Conservation (phyloP, 345 rosid genomes). For the Carallia pectinifolia region DNA sequence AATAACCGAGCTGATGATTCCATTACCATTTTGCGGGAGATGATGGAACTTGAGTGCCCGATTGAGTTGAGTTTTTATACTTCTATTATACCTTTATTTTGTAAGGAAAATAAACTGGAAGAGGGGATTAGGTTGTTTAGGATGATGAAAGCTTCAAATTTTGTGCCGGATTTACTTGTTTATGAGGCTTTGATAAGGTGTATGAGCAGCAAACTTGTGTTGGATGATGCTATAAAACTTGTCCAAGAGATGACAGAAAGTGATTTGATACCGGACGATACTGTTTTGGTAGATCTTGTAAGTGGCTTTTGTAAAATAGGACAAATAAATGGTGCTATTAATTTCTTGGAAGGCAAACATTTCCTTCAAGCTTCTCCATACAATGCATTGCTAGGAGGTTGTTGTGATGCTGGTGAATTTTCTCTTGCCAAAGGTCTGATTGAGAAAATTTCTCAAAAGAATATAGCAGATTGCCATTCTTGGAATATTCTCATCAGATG, state of each 20-base stretch:
- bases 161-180: slow-evolving; percentile 28
- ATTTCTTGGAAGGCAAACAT: slow-evolving; percentile 42
- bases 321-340: slow-evolving; percentile 30
- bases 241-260: slow-evolving; percentile 41
- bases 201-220: slow-evolving; percentile 37
- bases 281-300: slow-evolving; percentile 38
- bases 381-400: slow-evolving; percentile 47
- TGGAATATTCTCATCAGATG: slow-evolving; percentile 53
- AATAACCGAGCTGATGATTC: slow-evolving; percentile 35
- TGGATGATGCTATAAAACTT: slow-evolving; percentile 39
- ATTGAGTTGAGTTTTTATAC: slow-evolving; percentile 37
- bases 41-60: slow-evolving; percentile 33
- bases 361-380: slow-evolving; percentile 33
- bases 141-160: slow-evolving; percentile 40
- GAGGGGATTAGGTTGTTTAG: slow-evolving; percentile 38
- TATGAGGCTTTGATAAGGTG: slow-evolving; percentile 33
- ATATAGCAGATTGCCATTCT: slow-evolving; percentile 42
- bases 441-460: slow-evolving; percentile 37
- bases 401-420: slow-evolving; percentile 39
- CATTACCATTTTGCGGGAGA: slow-evolving; percentile 34
- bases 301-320: slow-evolving; percentile 37
- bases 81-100: slow-evolving; percentile 37
- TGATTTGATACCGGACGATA: slow-evolving; percentile 20
- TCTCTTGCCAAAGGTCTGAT: slow-evolving; percentile 35
- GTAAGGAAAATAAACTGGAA: slow-evolving; percentile 37